Percentiles rank a stretch among this genome's conserved stretches.
Conservation (phyloP, 305 asterid genomes). For the Rubia balearica region DNA sequence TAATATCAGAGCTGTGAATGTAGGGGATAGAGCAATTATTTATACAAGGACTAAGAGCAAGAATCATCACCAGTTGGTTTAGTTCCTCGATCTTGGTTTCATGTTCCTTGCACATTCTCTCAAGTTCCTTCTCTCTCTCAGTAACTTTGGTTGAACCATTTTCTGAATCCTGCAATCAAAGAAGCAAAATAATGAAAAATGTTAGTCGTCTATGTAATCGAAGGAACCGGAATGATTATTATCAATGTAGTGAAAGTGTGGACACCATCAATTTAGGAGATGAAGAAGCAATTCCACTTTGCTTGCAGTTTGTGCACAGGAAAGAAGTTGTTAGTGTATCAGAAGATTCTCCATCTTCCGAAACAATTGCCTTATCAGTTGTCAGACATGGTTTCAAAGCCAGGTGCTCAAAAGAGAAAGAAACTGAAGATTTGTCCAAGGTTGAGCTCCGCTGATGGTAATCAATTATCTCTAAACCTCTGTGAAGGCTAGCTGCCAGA, state of each 20-base stretch:
- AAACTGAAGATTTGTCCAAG: slow-evolving; percentile 61
- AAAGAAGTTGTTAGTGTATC: slow-evolving; percentile 30
- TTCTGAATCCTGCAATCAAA: slow-evolving; percentile 37
- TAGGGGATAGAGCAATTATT: neutral
- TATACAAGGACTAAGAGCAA: slow-evolving; percentile 2
- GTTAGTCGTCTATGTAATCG: neutral
- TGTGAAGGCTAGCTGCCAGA: slow-evolving; percentile 84
- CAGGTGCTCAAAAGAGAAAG: slow-evolving; percentile 85
- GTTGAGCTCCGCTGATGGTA: slow-evolving; percentile 66
- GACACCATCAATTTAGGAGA: slow-evolving; percentile 34
- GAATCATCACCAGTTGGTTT: slow-evolving; percentile 48
- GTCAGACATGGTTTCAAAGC: slow-evolving; percentile 54
- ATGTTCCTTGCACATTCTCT: slow-evolving; percentile 62
- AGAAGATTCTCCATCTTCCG: slow-evolving; percentile 30
- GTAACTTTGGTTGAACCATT: slow-evolving; percentile 32
- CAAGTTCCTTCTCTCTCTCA: slow-evolving; percentile 59
- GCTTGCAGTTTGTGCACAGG: slow-evolving; percentile 58
- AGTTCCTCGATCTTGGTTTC: slow-evolving; percentile 64
- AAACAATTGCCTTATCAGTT: slow-evolving; percentile 43
- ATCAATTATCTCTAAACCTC: slow-evolving; percentile 80
- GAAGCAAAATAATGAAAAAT: neutral
- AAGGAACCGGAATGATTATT: neutral
- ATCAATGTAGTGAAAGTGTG: slow-evolving; percentile 29
- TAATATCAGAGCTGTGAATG: neutral
- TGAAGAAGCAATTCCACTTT: slow-evolving; percentile 23